A percentile compares a stretch with the other conserved stretches of the same genome.
These are phyloP conservation scores for Tuber melanosporum DNA, from an alignment of 495 filamentous ascomycete species.

Conservation along the genomic window DNA sequence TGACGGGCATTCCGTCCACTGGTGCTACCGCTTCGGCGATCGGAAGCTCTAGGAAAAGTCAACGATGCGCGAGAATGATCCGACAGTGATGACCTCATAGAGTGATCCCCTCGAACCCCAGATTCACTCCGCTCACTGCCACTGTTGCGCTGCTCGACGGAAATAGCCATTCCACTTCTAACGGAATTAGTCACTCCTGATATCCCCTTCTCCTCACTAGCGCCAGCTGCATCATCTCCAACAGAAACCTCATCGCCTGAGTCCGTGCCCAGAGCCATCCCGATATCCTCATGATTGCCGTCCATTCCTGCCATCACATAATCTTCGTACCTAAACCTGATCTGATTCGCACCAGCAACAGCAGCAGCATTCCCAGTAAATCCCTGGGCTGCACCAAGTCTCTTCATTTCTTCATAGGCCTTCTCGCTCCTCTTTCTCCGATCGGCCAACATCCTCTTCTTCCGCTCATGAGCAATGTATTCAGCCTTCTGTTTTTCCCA, in stretches of 20 bases:
- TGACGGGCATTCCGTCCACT: neutral
- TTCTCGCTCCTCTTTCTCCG: constrained; percentile 32
- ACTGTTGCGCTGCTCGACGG: constrained; percentile 15
- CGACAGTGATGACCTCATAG: constrained; percentile 21
- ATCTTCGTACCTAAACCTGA: constrained; percentile 7
- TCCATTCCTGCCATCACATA: constrained; percentile 14
- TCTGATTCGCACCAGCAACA: constrained; percentile 29
- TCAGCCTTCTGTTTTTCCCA: constrained; percentile 36
- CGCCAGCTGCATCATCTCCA: constrained; percentile 13
- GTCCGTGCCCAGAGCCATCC: constrained; percentile 27
- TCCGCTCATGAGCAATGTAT: constrained; percentile 30
- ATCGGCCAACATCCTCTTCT: constrained; percentile 34
- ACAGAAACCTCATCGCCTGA: constrained; percentile 22
- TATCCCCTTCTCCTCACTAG: constrained; percentile 15
- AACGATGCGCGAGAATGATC: constrained; percentile 1
- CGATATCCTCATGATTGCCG: constrained; percentile 18
- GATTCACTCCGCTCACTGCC: constrained; percentile 9
- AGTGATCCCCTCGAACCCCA: constrained; percentile 5
- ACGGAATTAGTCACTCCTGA: constrained; percentile 10
- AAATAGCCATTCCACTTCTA: constrained; percentile 14
- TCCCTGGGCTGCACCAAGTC: constrained; percentile 23
- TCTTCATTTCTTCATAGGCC: constrained; percentile 33
- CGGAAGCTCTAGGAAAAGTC: constrained; percentile 18
- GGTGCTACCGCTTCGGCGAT: constrained; percentile 16
- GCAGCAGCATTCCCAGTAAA: constrained; percentile 33